These are phyloP conservation scores for Globisporangium mamillatum DNA, from an alignment of 352 stramenopile species.

Conservation along the genomic window DNA sequence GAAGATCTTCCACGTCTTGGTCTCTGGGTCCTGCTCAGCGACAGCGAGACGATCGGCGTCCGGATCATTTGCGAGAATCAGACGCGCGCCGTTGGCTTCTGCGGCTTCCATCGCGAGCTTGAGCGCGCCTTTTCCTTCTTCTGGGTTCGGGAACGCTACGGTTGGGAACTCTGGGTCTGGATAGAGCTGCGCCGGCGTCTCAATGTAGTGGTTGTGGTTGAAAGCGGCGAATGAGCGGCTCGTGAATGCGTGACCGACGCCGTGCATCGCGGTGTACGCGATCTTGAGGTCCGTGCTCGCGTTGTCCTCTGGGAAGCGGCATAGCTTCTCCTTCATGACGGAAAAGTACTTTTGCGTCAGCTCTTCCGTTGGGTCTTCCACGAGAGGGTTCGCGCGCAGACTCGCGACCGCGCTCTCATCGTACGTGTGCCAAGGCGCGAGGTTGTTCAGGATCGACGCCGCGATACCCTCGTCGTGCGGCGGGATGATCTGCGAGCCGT, in stretches of 20 bases:
- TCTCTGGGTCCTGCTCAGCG: slow-evolving; percentile 81
- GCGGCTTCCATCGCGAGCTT: slow-evolving; percentile 91
- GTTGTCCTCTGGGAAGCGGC: slow-evolving; percentile 71
- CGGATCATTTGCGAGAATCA: slow-evolving; percentile 98
- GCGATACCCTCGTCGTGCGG: slow-evolving; percentile 95
- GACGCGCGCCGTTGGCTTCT: slow-evolving; percentile 50
- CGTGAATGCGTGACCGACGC: slow-evolving; percentile 93
- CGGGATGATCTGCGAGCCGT: slow-evolving; percentile 97
- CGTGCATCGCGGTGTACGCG: slow-evolving; percentile 98
- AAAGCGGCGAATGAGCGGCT: slow-evolving; percentile 91
- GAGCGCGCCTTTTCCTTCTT: slow-evolving; percentile 97
- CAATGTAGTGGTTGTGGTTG: slow-evolving; percentile 78
- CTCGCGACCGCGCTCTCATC: slow-evolving; percentile 38
- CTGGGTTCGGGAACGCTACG: slow-evolving; percentile 96
- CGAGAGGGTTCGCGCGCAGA: slow-evolving; percentile 37
- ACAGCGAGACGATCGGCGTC: slow-evolving; percentile 97
- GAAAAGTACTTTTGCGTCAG: slow-evolving; percentile 75
- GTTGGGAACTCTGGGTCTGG: slow-evolving; percentile 97
- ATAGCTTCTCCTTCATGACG: slow-evolving; percentile 44
- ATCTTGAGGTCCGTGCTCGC: slow-evolving; percentile 64
- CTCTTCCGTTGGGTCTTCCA: slow-evolving; percentile 69
- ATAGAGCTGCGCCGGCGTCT: slow-evolving; percentile 85
- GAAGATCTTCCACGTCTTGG: slow-evolving; percentile 94
- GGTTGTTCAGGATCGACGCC: slow-evolving; percentile 84
- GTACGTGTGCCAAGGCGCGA: slow-evolving; percentile 85